Evolutionary conservation across 345 rosid species (phyloP), one percentile per base, ranked within the genome.

Genomic region (Sisymbrium altissimum): DNA sequence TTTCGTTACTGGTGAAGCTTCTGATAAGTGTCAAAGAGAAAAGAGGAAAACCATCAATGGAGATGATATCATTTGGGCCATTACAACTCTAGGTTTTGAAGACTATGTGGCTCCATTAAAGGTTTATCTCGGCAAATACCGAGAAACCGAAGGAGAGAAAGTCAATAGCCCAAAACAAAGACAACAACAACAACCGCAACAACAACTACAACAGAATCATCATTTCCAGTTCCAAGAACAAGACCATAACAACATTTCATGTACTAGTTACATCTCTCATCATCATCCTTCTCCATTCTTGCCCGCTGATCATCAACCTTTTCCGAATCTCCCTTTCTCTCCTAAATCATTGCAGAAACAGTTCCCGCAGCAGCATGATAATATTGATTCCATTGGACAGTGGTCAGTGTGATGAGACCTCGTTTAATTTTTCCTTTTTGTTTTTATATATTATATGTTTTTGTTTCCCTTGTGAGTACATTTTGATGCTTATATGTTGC

Each of bases 41-140:
- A 87, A 87, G 64, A 79, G 92, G 38, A 87, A 89, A 72, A 89
- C 95, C 19, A 85, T 87, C 35, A 89, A 89, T 8, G 95, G 92
- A 21, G 92, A 89, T 40, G 89, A 89, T n/a, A 82, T 89, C 64
- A 85, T 85, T 12, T 89, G 95, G 90, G 88, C 95, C 0, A 86
- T 85, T 78, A 89, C 88, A 2, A 87, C 85, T 23, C 83, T 89
- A 6, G 95, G 95, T 17, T 89, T 89, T 6, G 90, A 87, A 72
- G 88, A 89, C 36, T 89, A 87, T 9, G 86, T 87, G 0, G 79
- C 72, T 23, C 95, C 88, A 0, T 73, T 89, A 1, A 86, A 89
- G 44, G 44, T 80, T n/a, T 89, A 89, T 43, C 80, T 85, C 45
- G 74, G 44, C 79, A 89, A 87, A 68, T 87, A 87, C 21, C 76